Evolutionary conservation across 208 protist genomes (phyloP).

Genomic region (Zelonia costaricensis): DNA sequence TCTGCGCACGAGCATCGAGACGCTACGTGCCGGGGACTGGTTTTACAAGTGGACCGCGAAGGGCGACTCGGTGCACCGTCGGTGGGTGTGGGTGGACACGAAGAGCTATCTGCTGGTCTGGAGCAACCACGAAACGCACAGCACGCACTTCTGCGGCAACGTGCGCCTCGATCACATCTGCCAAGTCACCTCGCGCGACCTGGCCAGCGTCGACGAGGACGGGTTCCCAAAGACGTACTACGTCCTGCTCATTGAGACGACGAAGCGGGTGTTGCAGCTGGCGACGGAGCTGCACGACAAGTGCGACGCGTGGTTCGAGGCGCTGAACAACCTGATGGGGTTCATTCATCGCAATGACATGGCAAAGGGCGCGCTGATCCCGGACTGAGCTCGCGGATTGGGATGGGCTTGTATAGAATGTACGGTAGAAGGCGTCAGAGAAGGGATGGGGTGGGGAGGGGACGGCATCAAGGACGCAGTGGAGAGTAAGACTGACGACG

Average conservation of each 20-base stretch:
- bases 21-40: slow-evolving; percentile 73
- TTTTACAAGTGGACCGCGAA: slow-evolving; percentile 83
- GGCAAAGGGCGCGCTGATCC: slow-evolving; percentile 34
- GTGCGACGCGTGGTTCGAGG: slow-evolving; percentile 80
- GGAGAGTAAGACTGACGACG: neutral
- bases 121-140: slow-evolving; percentile 65
- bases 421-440: neutral
- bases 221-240: slow-evolving; percentile 68
- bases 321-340: slow-evolving; percentile 70
- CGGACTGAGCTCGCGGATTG: slow-evolving; percentile 23
- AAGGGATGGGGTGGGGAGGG: neutral
- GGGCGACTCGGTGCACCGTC: slow-evolving; percentile 43
- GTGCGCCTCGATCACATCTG: slow-evolving; percentile 69
- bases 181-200: slow-evolving; percentile 52
- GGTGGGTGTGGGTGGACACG: slow-evolving; percentile 82
- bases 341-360: slow-evolving; percentile 63
- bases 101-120: slow-evolving; percentile 79
- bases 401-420: neutral
- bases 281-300: slow-evolving; percentile 70
- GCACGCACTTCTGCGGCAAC: slow-evolving; percentile 49
- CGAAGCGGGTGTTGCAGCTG: slow-evolving; percentile 68
- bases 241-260: slow-evolving; percentile 70
- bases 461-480: no score
- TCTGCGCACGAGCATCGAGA: slow-evolving; percentile 62
- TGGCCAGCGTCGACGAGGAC: slow-evolving; percentile 46